Conservation (phyloP, 2,329 filamentous ascomycete genomes). For the Venturia oleaginea region DNA sequence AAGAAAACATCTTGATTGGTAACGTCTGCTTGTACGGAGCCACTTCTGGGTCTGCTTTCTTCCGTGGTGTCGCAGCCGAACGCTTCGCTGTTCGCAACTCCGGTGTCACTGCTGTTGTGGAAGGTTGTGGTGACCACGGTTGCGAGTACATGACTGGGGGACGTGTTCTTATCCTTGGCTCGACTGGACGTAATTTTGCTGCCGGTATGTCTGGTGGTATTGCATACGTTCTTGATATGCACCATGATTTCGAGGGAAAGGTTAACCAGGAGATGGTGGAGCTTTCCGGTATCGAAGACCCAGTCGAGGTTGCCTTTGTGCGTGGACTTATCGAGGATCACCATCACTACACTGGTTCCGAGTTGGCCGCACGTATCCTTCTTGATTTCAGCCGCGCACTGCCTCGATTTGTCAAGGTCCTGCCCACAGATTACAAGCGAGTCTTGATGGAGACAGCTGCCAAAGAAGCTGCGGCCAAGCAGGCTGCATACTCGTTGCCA, state of each 20-base stretch:
- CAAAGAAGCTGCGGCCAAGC: constrained; percentile 78
- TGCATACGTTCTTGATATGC: constrained; percentile 84
- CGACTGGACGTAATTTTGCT: constrained; percentile 91
- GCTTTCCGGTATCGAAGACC: constrained; percentile 72
- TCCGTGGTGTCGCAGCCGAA: constrained; percentile 93
- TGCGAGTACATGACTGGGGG: constrained; percentile 99
- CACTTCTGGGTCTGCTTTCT: constrained; percentile 84
- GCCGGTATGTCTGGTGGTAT: constrained; percentile 99
- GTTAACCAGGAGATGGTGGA: constrained; percentile 98
- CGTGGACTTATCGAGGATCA: constrained; percentile 92
- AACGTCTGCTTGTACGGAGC: constrained; percentile 95
- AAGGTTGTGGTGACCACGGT: constrained; percentile 91
- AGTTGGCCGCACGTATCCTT: constrained; percentile 83
- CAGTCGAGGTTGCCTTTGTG: constrained; percentile 79
- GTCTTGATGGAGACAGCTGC: constrained; percentile 77
- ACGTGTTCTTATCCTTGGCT: constrained; percentile 76
- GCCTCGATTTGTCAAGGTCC: constrained; percentile 82
- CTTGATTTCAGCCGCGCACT: constrained; percentile 93
- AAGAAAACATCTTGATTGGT: constrained; percentile 89
- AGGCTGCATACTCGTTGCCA: constrained; percentile 72
- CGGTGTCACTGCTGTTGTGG: constrained; percentile 89
- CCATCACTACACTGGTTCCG: constrained; percentile 94
- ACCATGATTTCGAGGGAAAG: constrained; percentile 83
- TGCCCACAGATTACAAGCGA: constrained; percentile 94
- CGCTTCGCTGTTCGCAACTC: constrained; percentile 96